A percentile compares a stretch with the other conserved stretches of the same genome.
Conservation (phyloP, 371 early-diverging fungal species). For the Mortierella sp. region DNA sequence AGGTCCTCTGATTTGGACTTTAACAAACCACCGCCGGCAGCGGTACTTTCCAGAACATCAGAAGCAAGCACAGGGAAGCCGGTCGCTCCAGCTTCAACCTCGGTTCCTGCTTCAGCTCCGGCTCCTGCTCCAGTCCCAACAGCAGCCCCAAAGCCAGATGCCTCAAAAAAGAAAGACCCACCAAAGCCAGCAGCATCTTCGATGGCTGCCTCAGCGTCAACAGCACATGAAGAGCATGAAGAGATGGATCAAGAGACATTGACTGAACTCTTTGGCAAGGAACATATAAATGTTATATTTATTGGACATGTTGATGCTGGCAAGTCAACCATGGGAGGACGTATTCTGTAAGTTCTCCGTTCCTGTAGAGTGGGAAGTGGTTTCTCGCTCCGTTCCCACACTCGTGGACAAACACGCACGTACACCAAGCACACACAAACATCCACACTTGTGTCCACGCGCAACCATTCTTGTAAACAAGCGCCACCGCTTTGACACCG, state of each 20-base stretch:
- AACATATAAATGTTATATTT: slow-evolving; percentile 96
- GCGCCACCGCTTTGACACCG: no score
- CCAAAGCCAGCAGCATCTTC: slow-evolving; percentile 12
- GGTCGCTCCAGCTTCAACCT: slow-evolving; percentile 20
- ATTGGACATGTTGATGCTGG: slow-evolving; percentile 99
- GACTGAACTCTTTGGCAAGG: slow-evolving; percentile 82
- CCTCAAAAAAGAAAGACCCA: neutral
- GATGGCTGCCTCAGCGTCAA: slow-evolving; percentile 17
- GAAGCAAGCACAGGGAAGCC: slow-evolving; percentile 17
- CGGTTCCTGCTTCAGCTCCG: slow-evolving; percentile 12
- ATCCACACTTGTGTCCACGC: slow-evolving; percentile 4
- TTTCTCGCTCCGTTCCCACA: neutral
- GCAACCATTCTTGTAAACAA: neutral
- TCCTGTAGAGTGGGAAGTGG: neutral
- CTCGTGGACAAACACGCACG: neutral
- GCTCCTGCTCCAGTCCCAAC: slow-evolving; percentile 17
- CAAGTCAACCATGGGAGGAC: slow-evolving; percentile 99
- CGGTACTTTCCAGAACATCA: slow-evolving; percentile 9
- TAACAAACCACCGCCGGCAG: slow-evolving; percentile 15
- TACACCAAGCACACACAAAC: neutral
- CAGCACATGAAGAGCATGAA: slow-evolving; percentile 52
- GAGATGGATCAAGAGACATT: slow-evolving; percentile 66
- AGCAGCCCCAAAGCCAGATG: slow-evolving; percentile 19
- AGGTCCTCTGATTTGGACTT: slow-evolving; percentile 10
- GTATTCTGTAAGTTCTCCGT: slow-evolving; percentile 77